Evolutionary conservation across 192 early-diverging fungal species (phyloP).

Genomic region (Piromyces sp.): DNA sequence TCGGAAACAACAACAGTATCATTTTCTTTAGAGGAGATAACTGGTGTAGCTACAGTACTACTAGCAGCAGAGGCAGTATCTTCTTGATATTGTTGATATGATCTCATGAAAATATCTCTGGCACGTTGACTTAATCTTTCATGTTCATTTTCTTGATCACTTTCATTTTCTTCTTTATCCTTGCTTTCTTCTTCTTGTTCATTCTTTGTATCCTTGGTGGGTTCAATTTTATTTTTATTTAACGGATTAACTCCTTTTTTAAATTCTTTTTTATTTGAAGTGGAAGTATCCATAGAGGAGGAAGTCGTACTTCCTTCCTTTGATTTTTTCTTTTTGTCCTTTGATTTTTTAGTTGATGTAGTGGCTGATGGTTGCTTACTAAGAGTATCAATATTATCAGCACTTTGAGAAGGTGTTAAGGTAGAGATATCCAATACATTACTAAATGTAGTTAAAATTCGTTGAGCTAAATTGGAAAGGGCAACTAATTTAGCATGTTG

Average conservation of each 20-base stretch:
- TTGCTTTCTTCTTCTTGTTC: background rate
- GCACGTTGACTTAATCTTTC: background rate
- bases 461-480: background rate
- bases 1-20: too few relatives aligned
- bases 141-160: background rate
- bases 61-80: background rate
- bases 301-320: background rate
- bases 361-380: background rate
- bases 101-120: background rate
- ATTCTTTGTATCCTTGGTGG: background rate
- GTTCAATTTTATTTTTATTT: background rate
- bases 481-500: background rate
- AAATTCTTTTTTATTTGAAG: too few relatives aligned
- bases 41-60: background rate
- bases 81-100: background rate
- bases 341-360: background rate
- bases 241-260: background rate
- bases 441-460: background rate
- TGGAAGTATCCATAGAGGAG: too few relatives aligned
- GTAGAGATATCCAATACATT: background rate
- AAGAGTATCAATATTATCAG: background rate
- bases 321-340: background rate
- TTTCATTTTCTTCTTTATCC: too few relatives aligned
- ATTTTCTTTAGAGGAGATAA: too few relatives aligned
- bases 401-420: background rate